Conservation (phyloP, 2,329 filamentous ascomycete species). For the Aspergillus pseudoterreus region DNA sequence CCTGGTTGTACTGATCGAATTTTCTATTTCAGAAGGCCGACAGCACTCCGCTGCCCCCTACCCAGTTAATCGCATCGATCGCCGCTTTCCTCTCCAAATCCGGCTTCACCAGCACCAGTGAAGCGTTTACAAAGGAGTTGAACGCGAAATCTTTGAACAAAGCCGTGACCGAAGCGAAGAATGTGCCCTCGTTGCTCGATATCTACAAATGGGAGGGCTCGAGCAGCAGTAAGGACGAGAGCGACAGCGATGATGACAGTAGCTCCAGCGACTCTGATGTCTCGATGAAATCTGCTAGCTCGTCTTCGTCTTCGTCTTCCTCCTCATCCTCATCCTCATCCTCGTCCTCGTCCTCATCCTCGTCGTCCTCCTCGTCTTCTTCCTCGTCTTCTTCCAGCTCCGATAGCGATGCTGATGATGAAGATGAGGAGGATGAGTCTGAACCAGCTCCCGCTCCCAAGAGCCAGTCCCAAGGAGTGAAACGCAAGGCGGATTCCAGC, state of each 20-base stretch:
- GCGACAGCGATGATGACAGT: constrained; percentile 22
- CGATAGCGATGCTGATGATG: constrained; percentile 51
- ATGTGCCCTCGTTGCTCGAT: constrained; percentile 38
- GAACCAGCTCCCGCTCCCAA: constrained; percentile 29
- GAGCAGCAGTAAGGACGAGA: constrained; percentile 21
- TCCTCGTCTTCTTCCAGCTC: constrained; percentile 37
- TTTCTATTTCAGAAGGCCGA: constrained; percentile 19
- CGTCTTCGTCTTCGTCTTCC: constrained; percentile 30
- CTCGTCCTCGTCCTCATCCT: constrained; percentile 21
- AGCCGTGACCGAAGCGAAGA: constrained; percentile 19
- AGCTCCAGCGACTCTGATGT: constrained; percentile 41
- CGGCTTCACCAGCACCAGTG: constrained; percentile 60
- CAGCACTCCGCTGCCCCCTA: constrained; percentile 43
- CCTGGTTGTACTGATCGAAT: not conserved
- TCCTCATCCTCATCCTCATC: constrained; percentile 26
- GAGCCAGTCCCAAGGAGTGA: constrained; percentile 42
- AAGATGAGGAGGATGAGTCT: constrained; percentile 49
- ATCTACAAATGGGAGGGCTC: constrained; percentile 30
- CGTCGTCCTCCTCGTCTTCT: constrained; percentile 20
- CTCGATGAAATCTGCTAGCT: constrained; percentile 35
- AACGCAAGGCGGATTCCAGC: constrained; percentile 55
- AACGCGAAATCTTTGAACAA: constrained; percentile 24
- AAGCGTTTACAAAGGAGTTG: constrained; percentile 62
- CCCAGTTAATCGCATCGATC: constrained; percentile 64
- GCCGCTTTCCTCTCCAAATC: constrained; percentile 64